Percentiles rank a stretch among this genome's conserved stretches.
phyloP scores from a whole-genome alignment of 495 filamentous ascomycete genomes.

The Tetracladium marchalianum region DNA sequence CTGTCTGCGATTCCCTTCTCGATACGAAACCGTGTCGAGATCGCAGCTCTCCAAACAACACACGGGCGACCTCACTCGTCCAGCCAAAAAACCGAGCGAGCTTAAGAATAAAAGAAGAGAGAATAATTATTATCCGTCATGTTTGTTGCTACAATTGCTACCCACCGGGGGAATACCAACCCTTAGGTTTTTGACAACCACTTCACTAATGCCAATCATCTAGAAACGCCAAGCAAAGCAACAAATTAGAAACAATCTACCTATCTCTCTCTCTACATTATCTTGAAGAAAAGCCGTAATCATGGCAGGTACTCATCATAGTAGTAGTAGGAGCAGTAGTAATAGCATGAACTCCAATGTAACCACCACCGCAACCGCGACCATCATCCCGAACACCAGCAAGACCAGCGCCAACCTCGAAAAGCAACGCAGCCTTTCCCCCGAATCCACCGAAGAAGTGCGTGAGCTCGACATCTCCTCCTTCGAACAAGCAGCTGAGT shows the following conservation, averaged over 20 bases:
- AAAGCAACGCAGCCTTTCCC: constrained; percentile 38
- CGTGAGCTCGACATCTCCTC: constrained; percentile 50
- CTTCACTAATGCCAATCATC: neutral
- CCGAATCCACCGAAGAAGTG: constrained; percentile 38
- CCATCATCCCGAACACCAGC: neutral
- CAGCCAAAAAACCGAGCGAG: constrained; percentile 12
- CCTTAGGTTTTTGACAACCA: neutral
- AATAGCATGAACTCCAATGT: constrained; percentile 12
- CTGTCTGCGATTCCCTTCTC: constrained; percentile 58
- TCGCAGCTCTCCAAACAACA: constrained; percentile 61
- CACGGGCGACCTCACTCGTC: constrained; percentile 50
- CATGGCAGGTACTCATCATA: constrained; percentile 13
- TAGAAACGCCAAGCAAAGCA: constrained; percentile 8
- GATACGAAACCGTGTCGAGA: constrained; percentile 64
- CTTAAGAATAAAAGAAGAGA: too few species aligned
- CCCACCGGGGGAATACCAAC: neutral
- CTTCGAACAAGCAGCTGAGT: constrained; percentile 53
- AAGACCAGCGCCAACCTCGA: constrained; percentile 23
- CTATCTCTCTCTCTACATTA: neutral
- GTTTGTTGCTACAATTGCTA: constrained; percentile 3
- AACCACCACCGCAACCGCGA: neutral
- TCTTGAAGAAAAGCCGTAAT: constrained; percentile 8
- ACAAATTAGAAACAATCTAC: constrained; percentile 2
- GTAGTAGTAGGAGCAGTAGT: constrained; percentile 12
- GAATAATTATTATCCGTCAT: constrained; percentile 3